These are phyloP conservation scores for Alternaria burnsii DNA, from an alignment of 2,329 filamentous ascomycete species.

Conservation along the genomic window DNA sequence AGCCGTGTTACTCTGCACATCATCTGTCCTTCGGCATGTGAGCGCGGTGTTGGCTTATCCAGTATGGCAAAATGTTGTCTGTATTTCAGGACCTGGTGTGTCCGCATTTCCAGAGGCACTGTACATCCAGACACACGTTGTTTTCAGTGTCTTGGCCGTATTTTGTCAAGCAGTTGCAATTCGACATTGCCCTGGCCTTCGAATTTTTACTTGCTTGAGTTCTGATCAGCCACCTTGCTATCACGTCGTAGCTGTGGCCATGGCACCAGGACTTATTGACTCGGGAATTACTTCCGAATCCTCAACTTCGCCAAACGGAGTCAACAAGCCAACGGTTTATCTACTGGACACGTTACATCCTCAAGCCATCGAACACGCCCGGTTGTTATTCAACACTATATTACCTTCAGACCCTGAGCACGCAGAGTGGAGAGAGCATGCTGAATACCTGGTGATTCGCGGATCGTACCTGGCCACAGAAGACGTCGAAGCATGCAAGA, in stretches of 20 bases:
- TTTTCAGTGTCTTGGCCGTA: neutral
- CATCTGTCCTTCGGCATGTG: neutral
- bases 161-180: neutral
- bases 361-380: constrained; percentile 46
- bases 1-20: neutral
- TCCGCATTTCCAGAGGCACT: neutral
- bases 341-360: constrained; percentile 54
- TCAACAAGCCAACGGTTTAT: constrained; percentile 51
- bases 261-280: neutral
- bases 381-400: constrained; percentile 53
- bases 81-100: neutral
- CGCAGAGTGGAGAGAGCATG: constrained; percentile 54
- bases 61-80: neutral
- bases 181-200: neutral
- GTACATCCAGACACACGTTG: neutral
- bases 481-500: constrained; percentile 50
- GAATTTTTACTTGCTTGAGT: neutral
- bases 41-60: neutral
- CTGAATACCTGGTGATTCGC: constrained; percentile 53
- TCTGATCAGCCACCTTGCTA: neutral
- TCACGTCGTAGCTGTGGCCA: neutral
- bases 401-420: constrained; percentile 47
- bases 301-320: neutral
- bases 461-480: constrained; percentile 50
- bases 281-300: neutral